phyloP scores from a whole-genome alignment of 805 yeast genomes.

The Candida peoriensis region DNA sequence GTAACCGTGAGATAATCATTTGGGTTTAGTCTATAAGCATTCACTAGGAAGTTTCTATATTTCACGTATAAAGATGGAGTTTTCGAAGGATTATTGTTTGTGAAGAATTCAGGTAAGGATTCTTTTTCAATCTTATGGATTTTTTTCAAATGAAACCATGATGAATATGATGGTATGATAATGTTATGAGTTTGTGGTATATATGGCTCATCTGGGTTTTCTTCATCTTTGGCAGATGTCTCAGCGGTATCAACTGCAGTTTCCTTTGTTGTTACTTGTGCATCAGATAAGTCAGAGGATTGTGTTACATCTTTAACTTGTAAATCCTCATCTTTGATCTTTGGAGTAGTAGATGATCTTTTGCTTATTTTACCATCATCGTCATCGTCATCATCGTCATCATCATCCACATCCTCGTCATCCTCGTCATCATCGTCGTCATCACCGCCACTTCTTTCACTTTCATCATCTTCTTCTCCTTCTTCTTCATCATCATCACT shows the following conservation, averaged over 20 bases:
- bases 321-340: constrained; percentile 12
- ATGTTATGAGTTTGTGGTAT: constrained; percentile 73
- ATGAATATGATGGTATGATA: constrained; percentile 79
- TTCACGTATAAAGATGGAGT: constrained; percentile 77
- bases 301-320: constrained; percentile 5
- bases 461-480: constrained; percentile 9
- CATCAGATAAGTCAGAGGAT: constrained; percentile 5
- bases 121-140: constrained; percentile 76
- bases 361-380: constrained; percentile 10
- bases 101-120: constrained; percentile 85
- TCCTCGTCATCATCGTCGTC: constrained; percentile 11
- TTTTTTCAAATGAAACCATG: constrained; percentile 75
- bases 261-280: constrained; percentile 8
- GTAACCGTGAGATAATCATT: constrained; percentile 86
- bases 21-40: constrained; percentile 83
- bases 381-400: constrained; percentile 8
- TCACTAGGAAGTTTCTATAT: constrained; percentile 84
- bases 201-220: constrained; percentile 17
- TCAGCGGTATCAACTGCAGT: constrained; percentile 3
- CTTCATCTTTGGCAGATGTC: constrained; percentile 7
- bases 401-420: constrained; percentile 7
- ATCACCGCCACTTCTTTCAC: constrained; percentile 6
- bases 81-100: constrained; percentile 64
- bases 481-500: constrained; percentile 10
- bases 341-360: constrained; percentile 11